Conservation (phyloP, 805 yeast species). For the Pichia rugopelliculosa region DNA sequence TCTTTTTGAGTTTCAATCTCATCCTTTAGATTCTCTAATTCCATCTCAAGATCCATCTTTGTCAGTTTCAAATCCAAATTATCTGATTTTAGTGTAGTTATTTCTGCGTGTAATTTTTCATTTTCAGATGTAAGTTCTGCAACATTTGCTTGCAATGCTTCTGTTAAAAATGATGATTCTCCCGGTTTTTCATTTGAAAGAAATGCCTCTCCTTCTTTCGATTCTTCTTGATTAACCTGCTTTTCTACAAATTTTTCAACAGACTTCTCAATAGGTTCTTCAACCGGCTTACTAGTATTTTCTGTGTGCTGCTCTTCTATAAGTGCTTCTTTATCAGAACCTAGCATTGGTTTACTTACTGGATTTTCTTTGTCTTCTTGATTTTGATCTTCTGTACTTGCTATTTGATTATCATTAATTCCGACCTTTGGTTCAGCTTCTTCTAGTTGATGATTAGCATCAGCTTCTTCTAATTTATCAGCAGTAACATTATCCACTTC, state of each 20-base stretch:
- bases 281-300: no score
- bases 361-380: conserved; percentile 1
- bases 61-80: conserved; percentile 22
- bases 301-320: no score
- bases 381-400: not conserved
- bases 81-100: conserved; percentile 15
- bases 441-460: not conserved
- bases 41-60: conserved; percentile 30
- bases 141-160: conserved; percentile 29
- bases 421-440: not conserved
- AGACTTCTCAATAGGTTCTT: not conserved
- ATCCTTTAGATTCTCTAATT: conserved; percentile 31
- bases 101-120: conserved; percentile 9
- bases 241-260: not conserved
- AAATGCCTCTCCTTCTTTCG: conserved; percentile 12
- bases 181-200: conserved; percentile 10
- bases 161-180: conserved; percentile 21
- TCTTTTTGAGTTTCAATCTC: conserved; percentile 28
- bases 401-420: not conserved
- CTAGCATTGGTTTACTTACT: not conserved
- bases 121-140: conserved; percentile 27
- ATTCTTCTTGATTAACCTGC: not conserved
- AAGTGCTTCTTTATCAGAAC: not conserved
- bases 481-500: conserved; percentile 5
- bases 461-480: not conserved